Evolutionary conservation across 441 rosid species (phyloP).

Genomic region (Populus hybrid): DNA sequence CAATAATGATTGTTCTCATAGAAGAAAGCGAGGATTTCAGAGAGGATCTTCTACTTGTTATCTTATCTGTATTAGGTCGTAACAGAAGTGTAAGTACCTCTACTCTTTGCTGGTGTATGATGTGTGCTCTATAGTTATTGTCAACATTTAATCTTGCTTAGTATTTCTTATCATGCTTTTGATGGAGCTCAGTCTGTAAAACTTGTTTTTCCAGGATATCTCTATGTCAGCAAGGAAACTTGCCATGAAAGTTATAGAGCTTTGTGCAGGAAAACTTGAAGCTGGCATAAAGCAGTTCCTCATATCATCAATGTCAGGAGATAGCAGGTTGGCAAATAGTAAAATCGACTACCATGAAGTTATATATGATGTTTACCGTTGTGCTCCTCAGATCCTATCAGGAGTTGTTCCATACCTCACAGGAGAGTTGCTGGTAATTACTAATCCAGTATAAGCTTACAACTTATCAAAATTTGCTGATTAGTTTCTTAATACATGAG

Average conservation of each 20-base stretch:
- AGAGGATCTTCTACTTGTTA: conserved; percentile 73
- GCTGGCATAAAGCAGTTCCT: conserved; percentile 86
- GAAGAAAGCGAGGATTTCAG: conserved; percentile 93
- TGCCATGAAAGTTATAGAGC: conserved; percentile 90
- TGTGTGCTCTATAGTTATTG: not conserved
- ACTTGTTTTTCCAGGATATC: conserved; percentile 57
- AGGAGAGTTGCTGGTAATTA: conserved; percentile 94
- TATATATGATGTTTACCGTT: conserved; percentile 75
- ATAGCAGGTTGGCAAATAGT: conserved; percentile 50
- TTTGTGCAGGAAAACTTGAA: conserved; percentile 89
- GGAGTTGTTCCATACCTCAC: conserved; percentile 91
- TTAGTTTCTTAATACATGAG: conserved; percentile 20
- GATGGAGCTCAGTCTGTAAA: conserved; percentile 29
- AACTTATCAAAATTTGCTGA: conserved; percentile 9
- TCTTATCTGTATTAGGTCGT: conserved; percentile 80
- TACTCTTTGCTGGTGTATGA: conserved; percentile 14
- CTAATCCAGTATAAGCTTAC: conserved; percentile 18
- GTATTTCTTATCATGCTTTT: not conserved
- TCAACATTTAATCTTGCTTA: not conserved
- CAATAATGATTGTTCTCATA: conserved; percentile 79
- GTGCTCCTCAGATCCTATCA: conserved; percentile 87
- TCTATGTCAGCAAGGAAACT: conserved; percentile 74
- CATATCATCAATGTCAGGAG: conserved; percentile 88
- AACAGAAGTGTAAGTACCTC: conserved; percentile 66
- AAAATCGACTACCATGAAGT: conserved; percentile 89